Base-by-base conservation (phyloP, 2,329 filamentous ascomycete species). In the Dendryphion nanum region DNA sequence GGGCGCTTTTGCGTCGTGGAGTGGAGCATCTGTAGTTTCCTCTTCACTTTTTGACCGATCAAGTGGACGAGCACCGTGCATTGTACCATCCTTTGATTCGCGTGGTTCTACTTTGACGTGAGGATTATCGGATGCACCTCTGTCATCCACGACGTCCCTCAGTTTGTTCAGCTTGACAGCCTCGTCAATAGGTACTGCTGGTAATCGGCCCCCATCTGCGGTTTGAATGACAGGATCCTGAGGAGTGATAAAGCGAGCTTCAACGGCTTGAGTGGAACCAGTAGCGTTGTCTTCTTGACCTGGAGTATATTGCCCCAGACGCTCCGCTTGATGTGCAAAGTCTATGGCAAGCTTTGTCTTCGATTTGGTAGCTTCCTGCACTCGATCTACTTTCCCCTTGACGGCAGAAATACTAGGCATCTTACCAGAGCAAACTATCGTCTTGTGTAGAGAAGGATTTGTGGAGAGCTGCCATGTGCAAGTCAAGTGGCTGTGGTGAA, bases 161-260 rank as follows among this genome's bases (percentile, higher is more conserved):
- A 86, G 60, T 4, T 70, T 55, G 57, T 90, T 90, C 39, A 90
- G 72, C 57, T 81, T 85, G 44, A 79, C 72, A 1, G 86, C 85
- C 66, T 90, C 85, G 20, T 77, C 71, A 4, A 88, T 58, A 1
- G 85, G 85, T 2, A 89, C 81, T 1, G 78, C 77, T 0, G 86
- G 85, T 5, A 89, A 62, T 26, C 84, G 72, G 32, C 77, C 74
- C 19, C 84, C 85, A 57, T 84, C 78, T 12, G 76, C 75, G 1
- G 84, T 88, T 37, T 82, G 70, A 31, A 90, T 78, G 13, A 89
- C 79, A 0, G 85, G 79, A 59, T 90, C 85, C 33, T 83, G 79
- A 0, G 83, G 77, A 1, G 86, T 90, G 36, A 77, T 57, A 51
- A 76, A 77, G 35, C 65, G 75, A 19, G 84, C 83, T 55, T 83